These are phyloP conservation scores for Plasmodium gaboni DNA, from an alignment of 169 alveolate genomes.

Conservation along the genomic window DNA sequence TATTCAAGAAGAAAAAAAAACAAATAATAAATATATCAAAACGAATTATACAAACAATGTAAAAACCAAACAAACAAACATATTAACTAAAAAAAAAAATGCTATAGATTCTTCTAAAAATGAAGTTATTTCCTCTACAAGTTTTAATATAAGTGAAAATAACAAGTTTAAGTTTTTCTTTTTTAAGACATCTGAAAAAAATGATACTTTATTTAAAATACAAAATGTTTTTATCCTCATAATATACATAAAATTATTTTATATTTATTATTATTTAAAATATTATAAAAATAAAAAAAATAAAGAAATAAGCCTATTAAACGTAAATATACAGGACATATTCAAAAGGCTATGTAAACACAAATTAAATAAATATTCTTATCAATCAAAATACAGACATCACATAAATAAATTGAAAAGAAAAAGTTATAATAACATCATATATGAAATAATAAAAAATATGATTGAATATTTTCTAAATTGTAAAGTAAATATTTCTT, in stretches of 20 bases:
- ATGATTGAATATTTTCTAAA: constrained; percentile 1
- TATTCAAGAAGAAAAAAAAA: too few relatives aligned
- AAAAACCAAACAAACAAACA: too few relatives aligned
- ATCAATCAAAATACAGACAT: not conserved
- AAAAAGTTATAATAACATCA: not conserved
- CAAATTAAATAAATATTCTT: not conserved
- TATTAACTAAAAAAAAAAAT: too few relatives aligned
- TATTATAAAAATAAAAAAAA: constrained; percentile 2
- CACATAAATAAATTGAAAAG: not conserved
- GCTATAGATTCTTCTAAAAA: too few relatives aligned
- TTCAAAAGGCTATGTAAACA: not conserved
- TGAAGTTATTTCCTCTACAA: too few relatives aligned
- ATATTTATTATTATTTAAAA: not conserved
- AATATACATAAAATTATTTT: constrained; percentile 37
- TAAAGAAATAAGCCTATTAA: constrained; percentile 24
- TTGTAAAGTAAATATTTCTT: constrained; percentile 9
- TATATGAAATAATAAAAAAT: constrained; percentile 25
- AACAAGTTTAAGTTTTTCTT: not conserved
- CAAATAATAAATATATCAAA: too few relatives aligned
- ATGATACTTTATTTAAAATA: constrained; percentile 8
- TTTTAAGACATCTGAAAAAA: constrained; percentile 2
- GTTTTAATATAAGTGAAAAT: not conserved
- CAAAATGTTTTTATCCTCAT: constrained; percentile 30
- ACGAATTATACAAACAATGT: too few relatives aligned
- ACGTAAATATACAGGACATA: constrained; percentile 1